phyloP scores from a whole-genome alignment of 2,329 filamentous ascomycete species.

The Fusarium algeriense region DNA sequence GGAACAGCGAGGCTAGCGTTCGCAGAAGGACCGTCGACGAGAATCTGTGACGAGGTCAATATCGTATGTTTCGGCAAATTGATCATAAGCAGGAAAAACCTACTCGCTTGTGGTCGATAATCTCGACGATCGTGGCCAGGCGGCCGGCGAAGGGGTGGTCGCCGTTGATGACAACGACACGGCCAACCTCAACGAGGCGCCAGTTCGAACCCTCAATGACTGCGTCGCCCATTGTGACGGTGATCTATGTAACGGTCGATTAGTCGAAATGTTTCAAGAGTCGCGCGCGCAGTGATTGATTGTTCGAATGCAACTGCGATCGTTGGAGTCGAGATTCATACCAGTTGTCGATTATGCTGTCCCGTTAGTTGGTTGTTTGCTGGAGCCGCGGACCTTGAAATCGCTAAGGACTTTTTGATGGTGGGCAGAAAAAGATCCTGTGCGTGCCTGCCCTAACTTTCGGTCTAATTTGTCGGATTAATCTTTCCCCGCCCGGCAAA shows the following conservation, averaged over 20 bases:
- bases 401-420: conserved; percentile 58
- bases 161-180: conserved; percentile 89
- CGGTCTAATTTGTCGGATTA: conserved; percentile 45
- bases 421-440: conserved; percentile 56
- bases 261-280: conserved; percentile 50
- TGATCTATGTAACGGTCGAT: conserved; percentile 60
- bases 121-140: conserved; percentile 96
- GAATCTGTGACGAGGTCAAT: conserved; percentile 72
- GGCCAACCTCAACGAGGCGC: conserved; percentile 98
- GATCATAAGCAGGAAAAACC: conserved; percentile 59
- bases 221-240: conserved; percentile 84
- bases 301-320: conserved; percentile 43
- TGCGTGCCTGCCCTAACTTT: conserved; percentile 54
- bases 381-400: conserved; percentile 54
- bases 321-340: conserved; percentile 52
- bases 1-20: conserved; percentile 83
- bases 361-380: conserved; percentile 55
- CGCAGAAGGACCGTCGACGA: conserved; percentile 93
- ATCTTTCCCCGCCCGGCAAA: conserved; percentile 45
- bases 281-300: conserved; percentile 44
- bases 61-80: conserved; percentile 25
- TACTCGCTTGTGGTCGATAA: conserved; percentile 99
- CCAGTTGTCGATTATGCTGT: conserved; percentile 56
- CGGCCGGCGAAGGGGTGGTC: conserved; percentile 84
- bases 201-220: conserved; percentile 85